Base-by-base conservation (phyloP, 75 land plant species). In the Picea sitchensis region DNA sequence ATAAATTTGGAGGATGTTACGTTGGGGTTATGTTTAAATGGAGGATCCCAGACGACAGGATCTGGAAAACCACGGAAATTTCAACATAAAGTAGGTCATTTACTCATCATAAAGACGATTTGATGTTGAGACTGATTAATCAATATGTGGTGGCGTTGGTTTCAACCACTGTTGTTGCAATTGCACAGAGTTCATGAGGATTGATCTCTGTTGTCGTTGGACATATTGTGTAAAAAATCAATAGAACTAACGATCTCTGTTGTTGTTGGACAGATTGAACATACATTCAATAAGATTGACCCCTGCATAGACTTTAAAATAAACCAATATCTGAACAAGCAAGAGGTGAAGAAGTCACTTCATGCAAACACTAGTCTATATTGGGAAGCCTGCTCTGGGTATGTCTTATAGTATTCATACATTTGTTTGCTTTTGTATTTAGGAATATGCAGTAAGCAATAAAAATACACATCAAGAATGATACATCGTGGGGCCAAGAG, bases 291-390 rank as follows among this genome's bases (percentile, higher is more conserved):
- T 20, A 5, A 5, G 18, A 36, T 44, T 76, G 84, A 85, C 83
- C 87, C 67, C 1, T 86, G 87, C 76, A 47, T 76, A 59, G 54
- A 30, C 23, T 23, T 71, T 30, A n/a, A 80, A 31, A 71, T 80
- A 34, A 17, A 31, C 3, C 26, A 61, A 23, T 86, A 83, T 65
- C 71, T 86, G 14, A 86, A 86, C 79, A 73, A 58, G 23, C 61
- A 65, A 12, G 76, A 86, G 31, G 87, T 83, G 31, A 85, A 86
- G 54, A 59, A 80, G 64, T 82, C 87, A 30, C 82, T 86, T 36
- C 88, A 86, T 83, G 88, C 88, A 75, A 86, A 86, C 34, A 74
- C 65, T 11, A 85, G 80, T n/a, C 58, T 51, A 51, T 9, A 51
- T 51, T 8, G 56, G 56, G 56, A 51, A 51, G 12, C 56, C 56